Conservation (phyloP, 805 yeast genomes). For the Wickerhamomyces tratensis region DNA sequence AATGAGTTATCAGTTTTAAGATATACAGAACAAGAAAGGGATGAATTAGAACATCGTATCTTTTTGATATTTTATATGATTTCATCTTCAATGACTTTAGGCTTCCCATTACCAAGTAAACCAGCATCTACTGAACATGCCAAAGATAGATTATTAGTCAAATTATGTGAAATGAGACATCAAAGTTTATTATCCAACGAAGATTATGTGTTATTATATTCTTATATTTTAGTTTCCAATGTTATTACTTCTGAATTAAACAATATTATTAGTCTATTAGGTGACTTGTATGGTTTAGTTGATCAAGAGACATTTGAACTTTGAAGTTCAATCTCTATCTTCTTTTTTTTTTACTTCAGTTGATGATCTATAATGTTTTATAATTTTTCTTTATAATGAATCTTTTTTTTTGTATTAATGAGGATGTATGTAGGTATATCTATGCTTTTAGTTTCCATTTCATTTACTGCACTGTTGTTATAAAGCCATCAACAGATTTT, state of each 20-base stretch:
- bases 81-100: slow-evolving; percentile 65
- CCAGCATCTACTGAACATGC: slow-evolving; percentile 75
- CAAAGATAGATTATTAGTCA: slow-evolving; percentile 55
- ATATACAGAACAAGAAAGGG: slow-evolving; percentile 46
- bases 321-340: neutral
- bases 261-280: slow-evolving; percentile 42
- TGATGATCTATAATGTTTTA: neutral
- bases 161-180: slow-evolving; percentile 49
- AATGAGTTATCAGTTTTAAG: slow-evolving; percentile 49
- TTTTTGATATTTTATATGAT: slow-evolving; percentile 72
- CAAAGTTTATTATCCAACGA: slow-evolving; percentile 39
- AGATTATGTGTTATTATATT: slow-evolving; percentile 69
- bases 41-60: slow-evolving; percentile 61
- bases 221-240: slow-evolving; percentile 64
- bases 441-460: neutral
- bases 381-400: neutral
- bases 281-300: slow-evolving; percentile 55
- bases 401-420: no score
- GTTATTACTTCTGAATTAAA: slow-evolving; percentile 59
- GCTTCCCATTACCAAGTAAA: slow-evolving; percentile 68
- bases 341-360: neutral
- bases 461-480: neutral
- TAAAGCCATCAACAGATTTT: slow-evolving; percentile 41
- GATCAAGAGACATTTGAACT: slow-evolving; percentile 23
- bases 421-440: neutral